phyloP scores from a whole-genome alignment of 805 yeast species.

The Maudiozyma bulderi region DNA sequence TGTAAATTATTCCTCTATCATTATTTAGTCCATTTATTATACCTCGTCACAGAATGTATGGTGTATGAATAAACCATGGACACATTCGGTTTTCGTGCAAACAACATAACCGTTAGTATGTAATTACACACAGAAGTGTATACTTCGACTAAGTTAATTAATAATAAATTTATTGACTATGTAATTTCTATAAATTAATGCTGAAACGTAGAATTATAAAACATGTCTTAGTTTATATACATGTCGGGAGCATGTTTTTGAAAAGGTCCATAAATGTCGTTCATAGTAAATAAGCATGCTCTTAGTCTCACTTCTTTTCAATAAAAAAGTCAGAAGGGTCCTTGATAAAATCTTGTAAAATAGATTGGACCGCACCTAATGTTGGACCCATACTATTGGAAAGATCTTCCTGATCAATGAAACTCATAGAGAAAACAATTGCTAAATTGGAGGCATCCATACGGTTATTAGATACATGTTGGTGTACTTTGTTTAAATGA shows the following conservation, averaged over 20 bases:
- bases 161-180: too few relatives aligned
- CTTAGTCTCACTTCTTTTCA: neutral
- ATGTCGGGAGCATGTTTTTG: neutral
- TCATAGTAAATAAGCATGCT: neutral
- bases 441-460: slow-evolving; percentile 89
- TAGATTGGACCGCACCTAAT: slow-evolving; percentile 44
- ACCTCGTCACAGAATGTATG: too few relatives aligned
- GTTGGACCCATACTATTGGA: slow-evolving; percentile 40
- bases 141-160: too few relatives aligned
- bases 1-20: neutral
- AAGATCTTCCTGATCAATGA: slow-evolving; percentile 36
- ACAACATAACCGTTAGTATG: too few relatives aligned
- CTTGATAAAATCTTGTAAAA: slow-evolving; percentile 40
- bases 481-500: slow-evolving; percentile 63
- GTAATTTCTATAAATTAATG: neutral
- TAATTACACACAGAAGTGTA: too few relatives aligned
- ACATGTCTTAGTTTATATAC: neutral
- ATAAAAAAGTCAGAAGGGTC: slow-evolving; percentile 28
- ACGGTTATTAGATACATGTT: slow-evolving; percentile 57
- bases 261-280: neutral
- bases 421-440: slow-evolving; percentile 71
- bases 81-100: too few relatives aligned
- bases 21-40: neutral
- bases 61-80: too few relatives aligned
- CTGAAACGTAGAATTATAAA: neutral